These are phyloP conservation scores for Cercospora zeae-maydis DNA, from an alignment of 2,329 filamentous ascomycete genomes.

Conservation along the genomic window DNA sequence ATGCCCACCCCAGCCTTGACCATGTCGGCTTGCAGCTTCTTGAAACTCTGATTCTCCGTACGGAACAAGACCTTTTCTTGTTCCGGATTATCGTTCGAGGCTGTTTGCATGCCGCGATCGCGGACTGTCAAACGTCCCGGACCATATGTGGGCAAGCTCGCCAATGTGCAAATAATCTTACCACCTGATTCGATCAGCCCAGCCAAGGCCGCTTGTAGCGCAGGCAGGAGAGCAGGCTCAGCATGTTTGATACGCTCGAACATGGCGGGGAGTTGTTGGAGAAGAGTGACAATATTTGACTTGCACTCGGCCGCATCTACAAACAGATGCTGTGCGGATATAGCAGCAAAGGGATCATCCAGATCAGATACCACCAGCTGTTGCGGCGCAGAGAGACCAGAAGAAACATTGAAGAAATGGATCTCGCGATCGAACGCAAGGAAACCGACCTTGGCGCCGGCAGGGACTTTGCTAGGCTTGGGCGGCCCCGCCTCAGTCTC, in stretches of 20 bases:
- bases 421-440: slow-evolving; percentile 95
- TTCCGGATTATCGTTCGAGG: slow-evolving; percentile 76
- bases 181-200: slow-evolving; percentile 83
- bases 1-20: slow-evolving; percentile 79
- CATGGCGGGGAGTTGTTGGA: slow-evolving; percentile 76
- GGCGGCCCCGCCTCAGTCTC: slow-evolving; percentile 45
- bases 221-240: slow-evolving; percentile 81
- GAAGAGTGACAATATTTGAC: slow-evolving; percentile 80
- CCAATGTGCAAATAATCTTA: slow-evolving; percentile 84
- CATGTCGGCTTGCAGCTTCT: slow-evolving; percentile 82
- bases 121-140: slow-evolving; percentile 80
- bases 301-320: slow-evolving; percentile 91
- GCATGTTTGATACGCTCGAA: slow-evolving; percentile 87
- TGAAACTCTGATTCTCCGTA: slow-evolving; percentile 85
- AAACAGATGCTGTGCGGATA: slow-evolving; percentile 79
- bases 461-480: slow-evolving; percentile 59
- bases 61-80: slow-evolving; percentile 87
- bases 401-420: slow-evolving; percentile 92
- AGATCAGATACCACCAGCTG: slow-evolving; percentile 99
- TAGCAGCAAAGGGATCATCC: slow-evolving; percentile 90
- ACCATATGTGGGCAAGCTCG: slow-evolving; percentile 86
- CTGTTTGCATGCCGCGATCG: slow-evolving; percentile 81
- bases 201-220: slow-evolving; percentile 77
- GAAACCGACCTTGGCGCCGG: slow-evolving; percentile 84
- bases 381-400: slow-evolving; percentile 78